A percentile compares a stretch with the other conserved stretches of the same genome.
These are phyloP conservation scores for Babesia caballi DNA, from an alignment of 169 alveolate genomes.

Conservation along the genomic window DNA sequence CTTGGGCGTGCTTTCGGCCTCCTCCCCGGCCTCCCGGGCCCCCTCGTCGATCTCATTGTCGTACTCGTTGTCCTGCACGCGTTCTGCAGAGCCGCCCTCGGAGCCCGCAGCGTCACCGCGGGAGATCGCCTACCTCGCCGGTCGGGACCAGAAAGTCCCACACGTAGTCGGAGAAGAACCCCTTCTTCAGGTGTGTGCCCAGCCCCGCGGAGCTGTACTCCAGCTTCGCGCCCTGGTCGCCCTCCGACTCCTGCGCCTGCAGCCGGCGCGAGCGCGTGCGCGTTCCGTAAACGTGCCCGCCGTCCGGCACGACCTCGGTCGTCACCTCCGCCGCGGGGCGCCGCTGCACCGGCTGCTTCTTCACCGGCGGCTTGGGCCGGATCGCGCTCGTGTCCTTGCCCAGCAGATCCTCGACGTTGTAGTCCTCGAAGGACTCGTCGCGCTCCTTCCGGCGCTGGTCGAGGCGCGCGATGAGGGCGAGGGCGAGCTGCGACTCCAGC, in stretches of 20 bases:
- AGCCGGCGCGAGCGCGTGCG: constrained; percentile 41
- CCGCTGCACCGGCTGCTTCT: constrained; percentile 36
- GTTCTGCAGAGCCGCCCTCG: neutral
- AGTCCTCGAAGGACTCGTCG: constrained; percentile 28
- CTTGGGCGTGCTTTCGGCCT: neutral
- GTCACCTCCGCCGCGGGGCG: constrained; percentile 36
- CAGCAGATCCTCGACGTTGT: constrained; percentile 44
- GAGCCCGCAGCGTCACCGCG: neutral
- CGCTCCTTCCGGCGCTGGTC: constrained; percentile 45
- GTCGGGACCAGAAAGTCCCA: constrained; percentile 56
- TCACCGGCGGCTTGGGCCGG: constrained; percentile 26
- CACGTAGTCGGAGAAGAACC: constrained; percentile 64
- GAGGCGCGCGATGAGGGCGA: constrained; percentile 35
- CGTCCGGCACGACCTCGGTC: constrained; percentile 8
- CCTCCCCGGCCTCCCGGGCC: neutral
- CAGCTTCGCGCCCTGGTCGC: constrained; percentile 18
- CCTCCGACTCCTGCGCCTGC: constrained; percentile 12
- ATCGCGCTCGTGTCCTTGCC: constrained; percentile 52
- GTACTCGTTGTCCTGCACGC: constrained; percentile 14
- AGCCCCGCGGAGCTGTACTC: constrained; percentile 39
- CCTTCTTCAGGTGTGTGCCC: constrained; percentile 61
- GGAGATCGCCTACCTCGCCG: constrained; percentile 22
- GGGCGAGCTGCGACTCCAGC: constrained; percentile 42
- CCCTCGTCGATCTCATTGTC: constrained; percentile 20
- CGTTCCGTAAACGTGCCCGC: constrained; percentile 60